Evolutionary conservation across 225 moss, liverwort and hornwort genomes (phyloP).

Genomic region (Pleurozium schreberi): DNA sequence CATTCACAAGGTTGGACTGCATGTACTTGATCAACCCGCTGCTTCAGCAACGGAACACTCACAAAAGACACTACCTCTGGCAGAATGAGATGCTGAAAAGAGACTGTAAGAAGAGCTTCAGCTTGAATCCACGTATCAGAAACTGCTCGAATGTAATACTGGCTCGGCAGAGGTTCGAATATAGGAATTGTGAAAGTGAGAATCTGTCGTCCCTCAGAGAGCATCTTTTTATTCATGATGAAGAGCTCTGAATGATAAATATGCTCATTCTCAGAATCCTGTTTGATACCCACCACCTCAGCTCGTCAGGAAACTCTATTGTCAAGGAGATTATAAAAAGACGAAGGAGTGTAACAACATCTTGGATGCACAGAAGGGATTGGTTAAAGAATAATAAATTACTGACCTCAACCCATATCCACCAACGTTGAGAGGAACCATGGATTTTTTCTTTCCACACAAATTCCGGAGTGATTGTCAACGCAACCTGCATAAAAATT

Average conservation of each 20-base stretch:
- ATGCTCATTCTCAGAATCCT: slow-evolving; percentile 99
- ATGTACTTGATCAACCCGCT: not conserved
- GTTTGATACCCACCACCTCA: slow-evolving; percentile 16
- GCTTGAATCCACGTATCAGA: slow-evolving; percentile 97
- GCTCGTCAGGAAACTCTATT: slow-evolving; percentile 4
- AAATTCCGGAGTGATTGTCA: slow-evolving; percentile 86
- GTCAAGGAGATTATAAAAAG: not conserved
- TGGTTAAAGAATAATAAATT: not conserved
- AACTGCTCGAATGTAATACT: slow-evolving; percentile 92
- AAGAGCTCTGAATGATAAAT: slow-evolving; percentile 97
- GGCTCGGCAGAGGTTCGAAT: slow-evolving; percentile 91
- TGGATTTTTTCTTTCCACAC: slow-evolving; percentile 93
- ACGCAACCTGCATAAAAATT: slow-evolving; percentile 44
- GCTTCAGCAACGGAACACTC: not conserved
- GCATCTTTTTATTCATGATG: slow-evolving; percentile 75
- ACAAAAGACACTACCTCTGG: slow-evolving; percentile 57
- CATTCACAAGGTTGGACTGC: not conserved
- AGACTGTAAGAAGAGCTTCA: slow-evolving; percentile 65
- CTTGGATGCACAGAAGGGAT: not conserved
- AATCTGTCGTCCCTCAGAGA: slow-evolving; percentile 75
- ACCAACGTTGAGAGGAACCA: slow-evolving; percentile 84
- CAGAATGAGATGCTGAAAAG: slow-evolving; percentile 93
- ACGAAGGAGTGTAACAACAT: not conserved
- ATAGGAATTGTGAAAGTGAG: slow-evolving; percentile 93
- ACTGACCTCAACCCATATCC: slow-evolving; percentile 97